Evolutionary conservation across 257 asterid genomes (phyloP).

Genomic region (Solanum dulcamara): DNA sequence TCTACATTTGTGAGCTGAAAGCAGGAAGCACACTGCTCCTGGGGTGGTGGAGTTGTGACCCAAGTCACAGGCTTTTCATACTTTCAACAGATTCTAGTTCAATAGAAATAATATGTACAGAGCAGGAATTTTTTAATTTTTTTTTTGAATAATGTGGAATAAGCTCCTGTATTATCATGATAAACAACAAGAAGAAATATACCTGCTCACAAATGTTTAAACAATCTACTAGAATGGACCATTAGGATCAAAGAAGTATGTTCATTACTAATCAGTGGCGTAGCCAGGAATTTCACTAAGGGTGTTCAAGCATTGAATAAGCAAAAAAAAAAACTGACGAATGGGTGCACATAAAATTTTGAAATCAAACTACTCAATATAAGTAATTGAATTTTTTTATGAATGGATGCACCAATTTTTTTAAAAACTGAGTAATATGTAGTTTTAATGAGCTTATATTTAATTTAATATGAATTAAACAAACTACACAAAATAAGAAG

Average conservation of each 20-base stretch:
- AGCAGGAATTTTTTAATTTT: neutral
- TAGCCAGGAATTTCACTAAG: neutral
- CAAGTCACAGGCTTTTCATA: neutral
- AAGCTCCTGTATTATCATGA: neutral
- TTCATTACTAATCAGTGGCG: neutral
- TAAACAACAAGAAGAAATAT: neutral
- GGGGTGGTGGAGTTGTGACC: neutral
- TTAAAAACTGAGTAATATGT: neutral
- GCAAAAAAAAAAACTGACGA: neutral
- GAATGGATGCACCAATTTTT: neutral
- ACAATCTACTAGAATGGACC: neutral
- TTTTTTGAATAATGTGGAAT: neutral
- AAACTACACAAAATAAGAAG: neutral
- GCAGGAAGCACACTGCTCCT: neutral
- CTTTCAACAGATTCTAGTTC: neutral
- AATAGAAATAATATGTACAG: neutral
- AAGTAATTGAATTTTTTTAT: neutral
- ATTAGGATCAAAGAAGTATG: neutral
- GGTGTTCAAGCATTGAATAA: neutral
- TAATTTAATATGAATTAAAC: neutral
- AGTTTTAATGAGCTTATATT: neutral
- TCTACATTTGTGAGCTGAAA: neutral
- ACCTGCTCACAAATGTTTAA: neutral
- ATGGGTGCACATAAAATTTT: neutral
- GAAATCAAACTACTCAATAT: neutral